Evolutionary conservation across 371 early-diverging fungal genomes (phyloP).

Genomic region (Lichtheimia ramosa): DNA sequence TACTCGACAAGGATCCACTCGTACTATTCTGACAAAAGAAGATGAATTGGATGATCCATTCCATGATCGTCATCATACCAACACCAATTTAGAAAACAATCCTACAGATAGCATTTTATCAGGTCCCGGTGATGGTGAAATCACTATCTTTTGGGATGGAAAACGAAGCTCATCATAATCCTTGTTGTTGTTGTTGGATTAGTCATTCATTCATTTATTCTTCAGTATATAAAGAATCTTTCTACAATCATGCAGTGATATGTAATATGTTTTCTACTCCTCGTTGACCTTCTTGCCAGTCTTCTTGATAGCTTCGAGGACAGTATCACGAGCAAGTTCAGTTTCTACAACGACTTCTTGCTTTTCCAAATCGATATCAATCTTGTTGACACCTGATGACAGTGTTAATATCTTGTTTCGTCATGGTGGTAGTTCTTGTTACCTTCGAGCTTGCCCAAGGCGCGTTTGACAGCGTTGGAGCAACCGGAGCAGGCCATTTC

Average conservation of each 20-base stretch:
- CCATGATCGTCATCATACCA: constrained; percentile 31
- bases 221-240: neutral
- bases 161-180: constrained; percentile 1
- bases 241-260: too few relatives aligned
- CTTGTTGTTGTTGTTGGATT: neutral
- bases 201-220: neutral
- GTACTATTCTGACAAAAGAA: constrained; percentile 22
- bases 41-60: constrained; percentile 32
- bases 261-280: neutral
- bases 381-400: constrained; percentile 47
- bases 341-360: constrained; percentile 67
- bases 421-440: constrained; percentile 7
- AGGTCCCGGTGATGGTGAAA: constrained; percentile 48
- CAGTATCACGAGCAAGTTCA: constrained; percentile 50
- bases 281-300: constrained; percentile 58
- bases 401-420: neutral
- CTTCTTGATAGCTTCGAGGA: constrained; percentile 75
- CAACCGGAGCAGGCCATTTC: constrained; percentile 86
- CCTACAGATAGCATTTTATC: constrained; percentile 38
- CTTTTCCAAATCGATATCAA: constrained; percentile 70
- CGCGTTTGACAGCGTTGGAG: constrained; percentile 74
- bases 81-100: constrained; percentile 6
- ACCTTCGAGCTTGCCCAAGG: constrained; percentile 63
- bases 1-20: constrained; percentile 32
- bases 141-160: constrained; percentile 50